phyloP scores from a whole-genome alignment of 2,329 filamentous ascomycete genomes.

The Pyrenophora tritici-repentis region DNA sequence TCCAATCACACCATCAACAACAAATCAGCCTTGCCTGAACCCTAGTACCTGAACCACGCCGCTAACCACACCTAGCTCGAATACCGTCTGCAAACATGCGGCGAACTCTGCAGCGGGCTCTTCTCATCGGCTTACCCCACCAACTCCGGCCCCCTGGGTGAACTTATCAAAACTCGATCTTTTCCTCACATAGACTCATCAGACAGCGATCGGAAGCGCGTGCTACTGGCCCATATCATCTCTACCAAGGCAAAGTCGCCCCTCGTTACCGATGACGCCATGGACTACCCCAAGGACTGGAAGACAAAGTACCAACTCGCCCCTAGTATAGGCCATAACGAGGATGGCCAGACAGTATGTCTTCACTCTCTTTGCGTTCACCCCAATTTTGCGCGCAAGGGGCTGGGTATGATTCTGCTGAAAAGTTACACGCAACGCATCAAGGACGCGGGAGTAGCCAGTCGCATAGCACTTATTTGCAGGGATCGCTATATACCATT shows the following conservation, averaged over 20 bases:
- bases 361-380: conserved; percentile 83
- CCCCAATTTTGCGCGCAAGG: conserved; percentile 73
- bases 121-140: conserved; percentile 72
- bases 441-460: conserved; percentile 69
- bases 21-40: neutral
- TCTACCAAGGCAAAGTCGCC: conserved; percentile 69
- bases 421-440: conserved; percentile 79
- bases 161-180: conserved; percentile 59
- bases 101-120: conserved; percentile 77
- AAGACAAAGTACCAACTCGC: conserved; percentile 49
- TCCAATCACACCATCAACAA: neutral
- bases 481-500: conserved; percentile 74
- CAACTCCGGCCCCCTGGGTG: conserved; percentile 47
- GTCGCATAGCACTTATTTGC: conserved; percentile 76
- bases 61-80: conserved; percentile 60
- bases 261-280: conserved; percentile 74
- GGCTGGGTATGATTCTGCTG: conserved; percentile 74
- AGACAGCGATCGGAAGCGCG: conserved; percentile 61
- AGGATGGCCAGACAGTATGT: conserved; percentile 74
- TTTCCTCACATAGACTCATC: conserved; percentile 65
- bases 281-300: conserved; percentile 75
- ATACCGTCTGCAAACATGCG: conserved; percentile 75
- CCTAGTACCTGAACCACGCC: neutral
- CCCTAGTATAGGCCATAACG: conserved; percentile 67
- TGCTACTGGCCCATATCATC: conserved; percentile 78